Evolutionary conservation across 1,284 basidiomycete species (phyloP), one percentile per base, ranked within the genome.

Genomic region (Tilletia caries): DNA sequence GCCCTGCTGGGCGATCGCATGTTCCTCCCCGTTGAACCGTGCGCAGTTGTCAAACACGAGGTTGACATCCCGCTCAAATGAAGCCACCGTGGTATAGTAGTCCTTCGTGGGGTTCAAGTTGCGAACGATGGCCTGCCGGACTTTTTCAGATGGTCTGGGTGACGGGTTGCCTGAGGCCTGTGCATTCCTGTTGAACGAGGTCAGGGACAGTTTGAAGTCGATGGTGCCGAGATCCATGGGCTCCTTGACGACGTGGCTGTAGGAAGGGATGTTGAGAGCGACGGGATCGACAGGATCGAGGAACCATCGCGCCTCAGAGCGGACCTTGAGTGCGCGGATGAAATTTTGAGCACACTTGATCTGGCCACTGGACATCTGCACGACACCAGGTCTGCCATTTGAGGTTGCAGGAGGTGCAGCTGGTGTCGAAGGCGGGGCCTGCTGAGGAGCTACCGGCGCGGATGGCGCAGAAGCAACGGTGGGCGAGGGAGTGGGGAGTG

Each of bases 141-240:
- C 58, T 33, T 82, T 82, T 60, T 82, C 81, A 1, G 75, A 70
- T 2, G 76, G 75, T 64, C 74, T 75, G 1, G 71, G 72, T 44
- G 75, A 72, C 29, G 73, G 73, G 58, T 78, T 77, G 54, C 75
- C 67, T 1, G 73, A 73, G 34, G 73, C 73, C 32, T 62, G 58
- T 20, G 32, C 58, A 34, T 8, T 34, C 33, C 58, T 29, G 6
- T 29, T 62, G 32, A 33, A 62, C 1, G 81, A 75, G 37, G 81
- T 81, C 27, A 82, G 68, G 8, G 80, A 76, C 12, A 82, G 75
- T 85, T 97, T 96, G 78, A 89, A 89, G 84, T 98, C 95, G 73
- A 98, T 89, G 27, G 95, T 96, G n/a, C 89, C 88, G 65, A 99
- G 88, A 83, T 98, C 96, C 92, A 97, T 97, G 0, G 96, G 96